Conservation (phyloP, 106 monocot genomes). For the Allium sativum region DNA sequence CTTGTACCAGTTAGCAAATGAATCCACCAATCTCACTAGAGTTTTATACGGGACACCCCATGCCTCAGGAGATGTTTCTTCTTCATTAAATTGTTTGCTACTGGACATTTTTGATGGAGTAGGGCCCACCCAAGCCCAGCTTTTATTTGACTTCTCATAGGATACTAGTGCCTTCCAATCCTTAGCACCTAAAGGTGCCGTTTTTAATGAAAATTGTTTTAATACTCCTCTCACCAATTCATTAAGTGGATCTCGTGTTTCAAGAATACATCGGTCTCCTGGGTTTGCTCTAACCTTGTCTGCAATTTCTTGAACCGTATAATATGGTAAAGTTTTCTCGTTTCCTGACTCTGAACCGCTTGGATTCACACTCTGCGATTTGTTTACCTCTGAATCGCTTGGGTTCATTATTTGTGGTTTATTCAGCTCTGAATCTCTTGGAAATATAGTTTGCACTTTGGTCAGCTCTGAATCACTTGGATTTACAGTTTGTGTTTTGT, state of each 20-base stretch:
- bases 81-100: conserved; percentile 53
- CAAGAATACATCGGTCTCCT: conserved; percentile 88
- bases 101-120: conserved; percentile 27
- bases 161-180: conserved; percentile 66
- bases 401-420: not conserved
- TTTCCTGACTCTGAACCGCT: conserved; percentile 10
- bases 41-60: conserved; percentile 94
- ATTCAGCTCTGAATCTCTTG: no score
- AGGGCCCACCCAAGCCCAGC: conserved; percentile 78
- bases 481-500: no score
- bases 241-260: conserved; percentile 84
- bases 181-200: conserved; percentile 91
- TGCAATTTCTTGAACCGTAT: conserved; percentile 82
- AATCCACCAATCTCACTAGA: conserved; percentile 93
- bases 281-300: conserved; percentile 68
- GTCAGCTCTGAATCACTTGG: no score
- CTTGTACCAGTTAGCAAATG: conserved; percentile 97
- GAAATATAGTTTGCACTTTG: no score
- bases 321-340: conserved; percentile 35
- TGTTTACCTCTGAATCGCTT: conserved; percentile 12
- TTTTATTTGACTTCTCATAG: conserved; percentile 75
- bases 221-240: conserved; percentile 90
- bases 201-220: conserved; percentile 85
- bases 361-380: conserved; percentile 7
- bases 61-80: conserved; percentile 85